Evolutionary conservation across 805 yeast species (phyloP).

Genomic region (Sungouiozyma intestinalis): DNA sequence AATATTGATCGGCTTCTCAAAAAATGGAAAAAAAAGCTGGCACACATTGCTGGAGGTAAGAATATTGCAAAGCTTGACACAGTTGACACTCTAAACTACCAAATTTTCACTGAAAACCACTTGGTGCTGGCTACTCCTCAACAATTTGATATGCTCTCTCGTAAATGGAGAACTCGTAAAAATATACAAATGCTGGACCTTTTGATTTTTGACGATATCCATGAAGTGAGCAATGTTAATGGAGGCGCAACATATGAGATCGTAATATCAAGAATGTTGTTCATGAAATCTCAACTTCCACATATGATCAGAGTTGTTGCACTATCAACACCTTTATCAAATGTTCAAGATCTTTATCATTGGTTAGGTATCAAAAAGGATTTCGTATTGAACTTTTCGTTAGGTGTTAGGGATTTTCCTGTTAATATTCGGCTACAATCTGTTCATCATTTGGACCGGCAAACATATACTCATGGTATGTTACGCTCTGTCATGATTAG

Average conservation of each 20-base stretch:
- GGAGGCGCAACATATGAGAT: constrained; percentile 61
- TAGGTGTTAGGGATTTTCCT: constrained; percentile 47
- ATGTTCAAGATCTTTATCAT: constrained; percentile 67
- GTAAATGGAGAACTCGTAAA: constrained; percentile 75
- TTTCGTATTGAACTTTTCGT: constrained; percentile 58
- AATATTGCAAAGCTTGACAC: constrained; percentile 41
- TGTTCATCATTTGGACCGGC: constrained; percentile 32
- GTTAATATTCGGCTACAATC: constrained; percentile 48
- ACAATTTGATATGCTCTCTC: constrained; percentile 62
- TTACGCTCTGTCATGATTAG: constrained; percentile 8
- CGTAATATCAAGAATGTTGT: constrained; percentile 58
- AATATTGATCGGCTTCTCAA: constrained; percentile 37
- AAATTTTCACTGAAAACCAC: constrained; percentile 48
- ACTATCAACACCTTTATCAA: constrained; percentile 57
- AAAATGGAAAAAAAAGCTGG: constrained; percentile 45
- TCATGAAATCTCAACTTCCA: constrained; percentile 58
- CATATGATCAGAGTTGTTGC: constrained; percentile 53
- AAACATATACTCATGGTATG: constrained; percentile 37
- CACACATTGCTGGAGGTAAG: constrained; percentile 46
- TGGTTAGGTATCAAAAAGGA: constrained; percentile 71
- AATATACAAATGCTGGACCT: constrained; percentile 59
- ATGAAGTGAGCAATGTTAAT: constrained; percentile 46
- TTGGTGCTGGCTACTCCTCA: constrained; percentile 67
- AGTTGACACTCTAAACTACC: constrained; percentile 45
- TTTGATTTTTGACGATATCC: constrained; percentile 65